Evolutionary conservation across 2,329 filamentous ascomycete species (phyloP), one percentile per base, ranked within the genome.

Genomic region (Diplocarpon rosae): DNA sequence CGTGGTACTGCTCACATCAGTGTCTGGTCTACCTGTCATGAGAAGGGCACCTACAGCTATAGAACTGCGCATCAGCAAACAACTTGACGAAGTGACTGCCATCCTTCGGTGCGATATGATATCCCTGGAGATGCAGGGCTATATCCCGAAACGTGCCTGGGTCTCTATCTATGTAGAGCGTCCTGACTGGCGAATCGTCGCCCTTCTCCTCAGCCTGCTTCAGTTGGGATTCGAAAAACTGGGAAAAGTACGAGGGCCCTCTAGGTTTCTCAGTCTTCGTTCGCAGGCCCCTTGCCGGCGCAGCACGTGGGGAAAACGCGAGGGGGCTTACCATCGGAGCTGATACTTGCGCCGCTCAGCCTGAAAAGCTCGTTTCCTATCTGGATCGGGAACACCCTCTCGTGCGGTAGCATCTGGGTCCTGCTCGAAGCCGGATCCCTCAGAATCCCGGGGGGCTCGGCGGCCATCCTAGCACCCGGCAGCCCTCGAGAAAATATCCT

Each of bases 221-320:
- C 33, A 95, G 66, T 66, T 95, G 89, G 57, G 85, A 85, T 55
- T 80, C 73, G 64, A 96, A 96, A 68, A 92, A 95, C 56, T 87
- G 83, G 15, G 90, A 94, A 66, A 96, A 95, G 65, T 95, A 95
- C 39, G 89, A 95, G 47, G 90, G 90, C 59, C 88, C 90, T 94
- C 66, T 70, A 68, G 61, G 63, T 66, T 59, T 67, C 61, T 78
- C 64, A 77, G 70, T 45, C 9, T 28, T 46, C 31, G 32, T 15
- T 35, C 31, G 20, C 14, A 27, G n/a, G 32, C 11, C 16, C 16
- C 11, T 11, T 34, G n/a, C 20, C 4, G 20, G 20, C 10, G 2
- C 15, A n/a, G n/a, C 27, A 5, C 31, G 10, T 30, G n/a, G 14
- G 31, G 24, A 42, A 48, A 43, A 14, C 30, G n/a, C 11, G 30